These are phyloP conservation scores for Solanum phureja DNA, from an alignment of 257 asterid species.

Conservation along the genomic window DNA sequence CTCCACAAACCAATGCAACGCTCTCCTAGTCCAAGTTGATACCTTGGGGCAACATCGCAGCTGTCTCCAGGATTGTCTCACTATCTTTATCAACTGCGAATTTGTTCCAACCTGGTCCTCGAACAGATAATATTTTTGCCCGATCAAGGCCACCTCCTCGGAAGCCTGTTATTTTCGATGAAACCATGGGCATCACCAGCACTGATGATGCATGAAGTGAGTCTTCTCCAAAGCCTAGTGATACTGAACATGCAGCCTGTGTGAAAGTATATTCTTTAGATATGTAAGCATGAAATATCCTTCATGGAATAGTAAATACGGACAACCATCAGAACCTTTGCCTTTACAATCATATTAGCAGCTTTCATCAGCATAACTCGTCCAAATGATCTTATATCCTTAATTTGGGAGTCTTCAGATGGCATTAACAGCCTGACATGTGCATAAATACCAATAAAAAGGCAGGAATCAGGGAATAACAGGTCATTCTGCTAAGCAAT, in stretches of 20 bases:
- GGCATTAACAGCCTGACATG: slow-evolving; percentile 36
- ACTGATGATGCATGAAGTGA: slow-evolving; percentile 76
- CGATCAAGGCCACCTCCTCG: slow-evolving; percentile 52
- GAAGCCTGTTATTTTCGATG: slow-evolving; percentile 82
- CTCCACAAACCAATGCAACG: neutral
- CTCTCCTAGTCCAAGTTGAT: slow-evolving; percentile 20
- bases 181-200: slow-evolving; percentile 93
- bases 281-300: neutral
- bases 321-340: slow-evolving; percentile 42
- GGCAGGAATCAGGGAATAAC: neutral
- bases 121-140: slow-evolving; percentile 41
- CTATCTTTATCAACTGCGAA: slow-evolving; percentile 43
- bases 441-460: neutral
- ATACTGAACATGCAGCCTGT: slow-evolving; percentile 71
- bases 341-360: slow-evolving; percentile 43
- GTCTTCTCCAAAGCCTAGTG: slow-evolving; percentile 75
- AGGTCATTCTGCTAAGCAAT: neutral
- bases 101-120: slow-evolving; percentile 62
- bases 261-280: slow-evolving; percentile 7
- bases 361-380: slow-evolving; percentile 40
- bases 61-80: slow-evolving; percentile 35
- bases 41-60: slow-evolving; percentile 41
- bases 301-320: neutral
- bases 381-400: slow-evolving; percentile 50
- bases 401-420: slow-evolving; percentile 55